These are phyloP conservation scores for Spathaspora boniae DNA, from an alignment of 805 yeast genomes.

Conservation along the genomic window DNA sequence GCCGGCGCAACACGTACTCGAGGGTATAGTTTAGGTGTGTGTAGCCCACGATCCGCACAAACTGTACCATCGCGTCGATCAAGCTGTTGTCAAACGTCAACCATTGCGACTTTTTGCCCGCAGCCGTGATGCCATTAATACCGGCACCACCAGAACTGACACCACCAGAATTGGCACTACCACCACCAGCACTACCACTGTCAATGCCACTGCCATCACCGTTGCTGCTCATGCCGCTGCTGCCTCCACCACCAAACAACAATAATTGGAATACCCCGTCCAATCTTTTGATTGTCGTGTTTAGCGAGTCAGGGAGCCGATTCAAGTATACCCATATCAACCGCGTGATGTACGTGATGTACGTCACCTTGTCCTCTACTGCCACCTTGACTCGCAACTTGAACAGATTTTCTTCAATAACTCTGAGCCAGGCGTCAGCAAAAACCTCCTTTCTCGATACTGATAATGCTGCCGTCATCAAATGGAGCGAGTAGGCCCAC, in stretches of 20 bases:
- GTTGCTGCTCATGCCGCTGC: constrained; percentile 29
- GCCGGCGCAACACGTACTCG: constrained; percentile 72
- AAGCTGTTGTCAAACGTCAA: constrained; percentile 58
- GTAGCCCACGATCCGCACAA: constrained; percentile 74
- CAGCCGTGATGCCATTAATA: no score
- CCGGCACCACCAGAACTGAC: no score
- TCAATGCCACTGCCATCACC: no score
- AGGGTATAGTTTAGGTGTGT: constrained; percentile 75
- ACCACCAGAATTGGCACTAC: no score
- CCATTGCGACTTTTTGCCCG: constrained; percentile 82
- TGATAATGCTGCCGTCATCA: constrained; percentile 70
- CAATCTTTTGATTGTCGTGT: constrained; percentile 77
- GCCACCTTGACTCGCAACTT: constrained; percentile 63
- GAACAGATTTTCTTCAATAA: constrained; percentile 60
- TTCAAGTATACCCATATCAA: constrained; percentile 87
- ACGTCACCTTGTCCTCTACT: constrained; percentile 47
- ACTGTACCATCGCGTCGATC: constrained; percentile 64
- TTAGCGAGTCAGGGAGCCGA: constrained; percentile 83
- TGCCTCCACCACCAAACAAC: constrained; percentile 40
- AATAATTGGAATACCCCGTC: constrained; percentile 59
- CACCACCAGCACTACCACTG: no score
- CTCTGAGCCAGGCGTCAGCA: constrained; percentile 62
- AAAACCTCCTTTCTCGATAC: constrained; percentile 81
- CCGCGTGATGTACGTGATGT: constrained; percentile 65
- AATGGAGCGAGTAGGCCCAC: constrained; percentile 69